These are phyloP conservation scores for Termitomyces titanicus DNA, from an alignment of 768 basidiomycete species.

Conservation along the genomic window DNA sequence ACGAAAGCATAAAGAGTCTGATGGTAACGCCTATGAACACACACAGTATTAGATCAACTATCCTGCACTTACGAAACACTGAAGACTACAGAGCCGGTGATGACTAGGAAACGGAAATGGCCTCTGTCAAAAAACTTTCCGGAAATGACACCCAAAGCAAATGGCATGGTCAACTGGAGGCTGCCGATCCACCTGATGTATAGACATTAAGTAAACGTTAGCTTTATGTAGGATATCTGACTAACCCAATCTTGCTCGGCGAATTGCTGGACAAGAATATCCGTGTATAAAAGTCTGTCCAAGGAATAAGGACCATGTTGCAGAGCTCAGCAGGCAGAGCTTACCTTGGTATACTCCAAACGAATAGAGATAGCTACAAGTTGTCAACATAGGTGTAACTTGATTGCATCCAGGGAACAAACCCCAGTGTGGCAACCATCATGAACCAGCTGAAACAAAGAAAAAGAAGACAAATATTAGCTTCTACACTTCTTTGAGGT, in stretches of 20 bases:
- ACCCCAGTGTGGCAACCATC: conserved; percentile 15
- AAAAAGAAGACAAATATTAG: background rate
- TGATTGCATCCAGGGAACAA: background rate
- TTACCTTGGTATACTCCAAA: conserved; percentile 16
- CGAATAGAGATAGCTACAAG: conserved; percentile 11
- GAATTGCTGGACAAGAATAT: background rate
- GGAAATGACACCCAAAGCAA: conserved; percentile 12
- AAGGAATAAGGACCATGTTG: background rate
- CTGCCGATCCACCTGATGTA: conserved; percentile 20
- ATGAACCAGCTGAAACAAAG: conserved; percentile 11
- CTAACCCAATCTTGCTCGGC: conserved; percentile 13
- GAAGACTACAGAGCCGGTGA: conserved; percentile 14
- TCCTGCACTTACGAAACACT: conserved; percentile 12
- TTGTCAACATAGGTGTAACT: background rate
- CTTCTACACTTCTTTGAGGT: background rate
- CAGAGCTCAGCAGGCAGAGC: background rate
- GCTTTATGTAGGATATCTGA: background rate
- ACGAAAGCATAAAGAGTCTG: conserved; percentile 34
- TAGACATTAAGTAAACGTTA: background rate
- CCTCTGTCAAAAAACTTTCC: conserved; percentile 19
- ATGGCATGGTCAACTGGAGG: conserved; percentile 20
- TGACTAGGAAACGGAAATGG: conserved; percentile 10
- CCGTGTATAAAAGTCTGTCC: conserved; percentile 11
- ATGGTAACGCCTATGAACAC: background rate
- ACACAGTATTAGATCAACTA: background rate